These are phyloP conservation scores for Fusarium albosuccineum DNA, from an alignment of 2,329 filamentous ascomycete species.

Conservation along the genomic window DNA sequence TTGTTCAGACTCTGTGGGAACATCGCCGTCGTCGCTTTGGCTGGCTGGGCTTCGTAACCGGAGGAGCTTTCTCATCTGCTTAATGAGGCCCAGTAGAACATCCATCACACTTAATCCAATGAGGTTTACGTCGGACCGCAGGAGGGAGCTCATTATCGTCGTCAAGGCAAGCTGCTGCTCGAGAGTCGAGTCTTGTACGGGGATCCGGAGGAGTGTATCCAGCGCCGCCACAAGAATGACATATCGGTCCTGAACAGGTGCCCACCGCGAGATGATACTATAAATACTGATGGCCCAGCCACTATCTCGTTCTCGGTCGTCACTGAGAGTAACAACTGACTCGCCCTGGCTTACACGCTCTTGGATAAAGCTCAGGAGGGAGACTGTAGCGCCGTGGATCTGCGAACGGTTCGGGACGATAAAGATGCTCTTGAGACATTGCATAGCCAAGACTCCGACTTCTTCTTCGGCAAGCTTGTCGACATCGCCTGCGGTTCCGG, in stretches of 20 bases:
- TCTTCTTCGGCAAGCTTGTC: constrained; percentile 93
- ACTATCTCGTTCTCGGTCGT: constrained; percentile 58
- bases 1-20: constrained; percentile 50
- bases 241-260: constrained; percentile 94
- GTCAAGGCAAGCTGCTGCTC: constrained; percentile 81
- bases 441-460: constrained; percentile 84
- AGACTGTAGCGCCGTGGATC: constrained; percentile 80
- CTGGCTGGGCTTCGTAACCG: constrained; percentile 66
- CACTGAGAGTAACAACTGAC: constrained; percentile 64
- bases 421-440: constrained; percentile 89
- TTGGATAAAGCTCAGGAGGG: constrained; percentile 81
- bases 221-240: constrained; percentile 86
- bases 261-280: constrained; percentile 84
- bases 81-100: constrained; percentile 85
- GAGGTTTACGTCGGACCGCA: constrained; percentile 90
- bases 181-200: constrained; percentile 77
- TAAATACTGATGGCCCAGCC: constrained; percentile 89
- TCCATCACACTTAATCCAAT: constrained; percentile 98
- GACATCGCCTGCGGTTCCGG: constrained; percentile 85
- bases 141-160: constrained; percentile 82
- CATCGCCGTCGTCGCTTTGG: constrained; percentile 52
- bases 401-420: constrained; percentile 84
- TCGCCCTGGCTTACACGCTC: constrained; percentile 67
- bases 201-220: constrained; percentile 78
- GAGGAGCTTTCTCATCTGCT: constrained; percentile 83